A percentile compares a stretch with the other conserved stretches of the same genome.
Conservation (phyloP, 139 green algal species). For the Asterochloris erici region DNA sequence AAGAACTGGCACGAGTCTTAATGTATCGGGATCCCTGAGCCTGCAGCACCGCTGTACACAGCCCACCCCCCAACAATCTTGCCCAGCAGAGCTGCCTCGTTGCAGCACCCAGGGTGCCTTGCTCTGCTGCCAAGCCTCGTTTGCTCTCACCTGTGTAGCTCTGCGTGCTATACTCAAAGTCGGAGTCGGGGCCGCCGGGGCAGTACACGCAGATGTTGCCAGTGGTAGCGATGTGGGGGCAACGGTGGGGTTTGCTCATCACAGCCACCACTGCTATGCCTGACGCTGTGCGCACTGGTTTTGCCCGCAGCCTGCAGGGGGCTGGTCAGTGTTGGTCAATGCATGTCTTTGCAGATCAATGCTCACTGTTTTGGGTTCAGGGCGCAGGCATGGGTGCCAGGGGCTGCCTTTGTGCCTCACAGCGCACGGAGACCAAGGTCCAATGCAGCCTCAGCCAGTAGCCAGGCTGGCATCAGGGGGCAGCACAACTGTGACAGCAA, state of each 20-base stretch:
- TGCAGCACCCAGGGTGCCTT: no score
- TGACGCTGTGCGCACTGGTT: conserved; percentile 89
- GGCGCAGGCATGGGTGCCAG: no score
- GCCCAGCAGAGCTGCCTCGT: no score
- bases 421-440: no score
- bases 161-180: conserved; percentile 98
- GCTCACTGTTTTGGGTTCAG: neutral
- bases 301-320: conserved; percentile 58
- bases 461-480: no score
- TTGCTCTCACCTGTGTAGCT: conserved; percentile 51
- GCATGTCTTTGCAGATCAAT: neutral
- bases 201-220: conserved; percentile 99
- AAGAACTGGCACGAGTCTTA: no score
- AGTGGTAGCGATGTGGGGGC: conserved; percentile 98
- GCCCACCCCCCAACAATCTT: no score
- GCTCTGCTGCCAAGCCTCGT: no score
- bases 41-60: no score
- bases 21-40: no score
- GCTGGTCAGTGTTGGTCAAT: neutral
- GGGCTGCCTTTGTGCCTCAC: no score
- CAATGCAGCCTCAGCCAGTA: no score
- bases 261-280: conserved; percentile 98
- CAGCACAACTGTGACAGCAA: neutral
- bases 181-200: conserved; percentile 92
- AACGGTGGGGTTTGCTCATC: conserved; percentile 98